phyloP scores from a whole-genome alignment of 108 stramenopile genomes.

The Cyclotella kingstonii region DNA sequence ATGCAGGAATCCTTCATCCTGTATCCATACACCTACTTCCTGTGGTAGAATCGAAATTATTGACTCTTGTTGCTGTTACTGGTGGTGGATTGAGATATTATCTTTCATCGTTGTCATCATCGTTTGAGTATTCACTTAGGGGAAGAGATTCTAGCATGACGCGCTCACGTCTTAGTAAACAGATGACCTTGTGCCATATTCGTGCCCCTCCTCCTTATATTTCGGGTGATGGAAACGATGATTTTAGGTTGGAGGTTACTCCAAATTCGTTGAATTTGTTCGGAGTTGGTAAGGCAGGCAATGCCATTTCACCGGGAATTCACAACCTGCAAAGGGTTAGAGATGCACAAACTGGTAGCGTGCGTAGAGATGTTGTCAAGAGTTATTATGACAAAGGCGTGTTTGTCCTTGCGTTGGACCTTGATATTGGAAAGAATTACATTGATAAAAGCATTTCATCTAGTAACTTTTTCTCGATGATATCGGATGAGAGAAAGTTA shows the following conservation, averaged over 20 bases:
- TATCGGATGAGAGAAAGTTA: slow-evolving; percentile 3
- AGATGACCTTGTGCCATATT: slow-evolving; percentile 78
- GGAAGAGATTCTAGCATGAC: slow-evolving; percentile 17
- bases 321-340: slow-evolving; percentile 9
- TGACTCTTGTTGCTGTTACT: slow-evolving; percentile 80
- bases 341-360: not conserved
- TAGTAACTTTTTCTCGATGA: slow-evolving; percentile 14
- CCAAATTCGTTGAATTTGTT: slow-evolving; percentile 20
- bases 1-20: slow-evolving; percentile 56
- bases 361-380: slow-evolving; percentile 34
- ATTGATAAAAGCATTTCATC: slow-evolving; percentile 8
- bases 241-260: slow-evolving; percentile 34
- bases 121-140: slow-evolving; percentile 18
- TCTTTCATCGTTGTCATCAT: slow-evolving; percentile 54
- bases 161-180: slow-evolving; percentile 27
- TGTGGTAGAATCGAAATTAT: slow-evolving; percentile 53
- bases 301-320: slow-evolving; percentile 36
- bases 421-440: slow-evolving; percentile 15
- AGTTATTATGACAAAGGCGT: slow-evolving; percentile 58
- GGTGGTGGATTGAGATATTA: slow-evolving; percentile 81
- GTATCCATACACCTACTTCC: slow-evolving; percentile 76
- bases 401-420: slow-evolving; percentile 63
- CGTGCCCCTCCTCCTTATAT: slow-evolving; percentile 71
- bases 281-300: slow-evolving; percentile 9
- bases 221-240: slow-evolving; percentile 29